These are phyloP conservation scores for Xylariaceae sp. DNA, from an alignment of 2,329 filamentous ascomycete species.

Conservation along the genomic window DNA sequence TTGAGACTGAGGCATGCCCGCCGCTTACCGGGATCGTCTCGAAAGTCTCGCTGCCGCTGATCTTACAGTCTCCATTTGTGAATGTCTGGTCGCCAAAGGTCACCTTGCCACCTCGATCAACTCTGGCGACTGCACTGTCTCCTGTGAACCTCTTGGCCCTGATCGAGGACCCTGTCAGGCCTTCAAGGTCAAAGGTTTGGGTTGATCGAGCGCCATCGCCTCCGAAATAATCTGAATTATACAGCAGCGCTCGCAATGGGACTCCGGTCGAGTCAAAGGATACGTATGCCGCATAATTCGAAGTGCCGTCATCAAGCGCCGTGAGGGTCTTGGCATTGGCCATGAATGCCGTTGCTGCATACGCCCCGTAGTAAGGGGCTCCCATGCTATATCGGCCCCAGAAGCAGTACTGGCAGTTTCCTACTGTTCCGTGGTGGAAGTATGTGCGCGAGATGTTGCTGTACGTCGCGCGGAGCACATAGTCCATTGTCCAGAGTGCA, in stretches of 20 bases:
- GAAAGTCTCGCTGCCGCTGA: slow-evolving; percentile 37
- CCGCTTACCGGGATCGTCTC: slow-evolving; percentile 34
- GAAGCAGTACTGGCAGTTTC: slow-evolving; percentile 39
- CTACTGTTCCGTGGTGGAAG: slow-evolving; percentile 50
- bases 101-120: slow-evolving; percentile 39
- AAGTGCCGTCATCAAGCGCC: slow-evolving; percentile 40
- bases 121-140: slow-evolving; percentile 38
- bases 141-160: slow-evolving; percentile 43
- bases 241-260: slow-evolving; percentile 39
- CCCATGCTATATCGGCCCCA: slow-evolving; percentile 42
- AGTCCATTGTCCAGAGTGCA: slow-evolving; percentile 48
- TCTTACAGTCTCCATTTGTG: slow-evolving; percentile 40
- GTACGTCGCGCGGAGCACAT: slow-evolving; percentile 34
- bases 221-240: slow-evolving; percentile 42
- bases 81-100: slow-evolving; percentile 44
- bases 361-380: slow-evolving; percentile 48
- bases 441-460: slow-evolving; percentile 39
- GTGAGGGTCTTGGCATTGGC: slow-evolving; percentile 41
- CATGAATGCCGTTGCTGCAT: slow-evolving; percentile 42
- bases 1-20: slow-evolving; percentile 37
- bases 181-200: slow-evolving; percentile 40
- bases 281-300: slow-evolving; percentile 42
- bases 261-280: slow-evolving; percentile 36
- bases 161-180: slow-evolving; percentile 34
- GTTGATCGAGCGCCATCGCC: slow-evolving; percentile 32